These are phyloP conservation scores for Sporobolomyces pararoseus DNA, from an alignment of 768 basidiomycete genomes.

Conservation along the genomic window DNA sequence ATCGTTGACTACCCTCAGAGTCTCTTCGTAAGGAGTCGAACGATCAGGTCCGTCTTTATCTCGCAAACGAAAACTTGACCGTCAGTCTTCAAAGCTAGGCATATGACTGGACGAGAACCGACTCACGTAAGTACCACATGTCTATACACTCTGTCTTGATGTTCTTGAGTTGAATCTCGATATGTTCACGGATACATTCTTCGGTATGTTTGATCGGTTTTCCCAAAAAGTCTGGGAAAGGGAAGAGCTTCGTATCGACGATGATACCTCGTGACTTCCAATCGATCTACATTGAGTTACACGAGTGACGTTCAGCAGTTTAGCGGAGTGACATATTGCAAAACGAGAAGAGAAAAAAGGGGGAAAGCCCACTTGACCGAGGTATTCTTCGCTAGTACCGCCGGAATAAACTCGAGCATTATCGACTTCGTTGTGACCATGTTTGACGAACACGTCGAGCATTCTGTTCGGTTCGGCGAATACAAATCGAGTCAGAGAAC, in stretches of 20 bases:
- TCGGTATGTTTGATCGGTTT: constrained; percentile 12
- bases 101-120: too few relatives aligned
- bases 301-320: neutral
- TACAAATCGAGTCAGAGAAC: neutral
- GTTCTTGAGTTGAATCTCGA: constrained; percentile 52
- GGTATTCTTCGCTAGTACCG: constrained; percentile 48
- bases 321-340: too few relatives aligned
- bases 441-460: constrained; percentile 57
- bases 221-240: constrained; percentile 7
- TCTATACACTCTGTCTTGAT: constrained; percentile 55
- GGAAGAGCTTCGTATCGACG: constrained; percentile 63
- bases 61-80: neutral
- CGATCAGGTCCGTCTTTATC: constrained; percentile 48
- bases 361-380: constrained; percentile 54
- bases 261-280: constrained; percentile 57
- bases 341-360: neutral
- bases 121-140: constrained; percentile 57
- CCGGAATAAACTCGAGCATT: constrained; percentile 46
- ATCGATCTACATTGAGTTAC: constrained; percentile 33
- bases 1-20: constrained; percentile 55
- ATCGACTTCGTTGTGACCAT: constrained; percentile 60
- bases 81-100: too few relatives aligned
- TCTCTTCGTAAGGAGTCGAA: constrained; percentile 55
- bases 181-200: constrained; percentile 50
- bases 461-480: constrained; percentile 50